These are phyloP conservation scores for Backusella macrospora DNA, from an alignment of 192 early-diverging fungal species.

Conservation along the genomic window DNA sequence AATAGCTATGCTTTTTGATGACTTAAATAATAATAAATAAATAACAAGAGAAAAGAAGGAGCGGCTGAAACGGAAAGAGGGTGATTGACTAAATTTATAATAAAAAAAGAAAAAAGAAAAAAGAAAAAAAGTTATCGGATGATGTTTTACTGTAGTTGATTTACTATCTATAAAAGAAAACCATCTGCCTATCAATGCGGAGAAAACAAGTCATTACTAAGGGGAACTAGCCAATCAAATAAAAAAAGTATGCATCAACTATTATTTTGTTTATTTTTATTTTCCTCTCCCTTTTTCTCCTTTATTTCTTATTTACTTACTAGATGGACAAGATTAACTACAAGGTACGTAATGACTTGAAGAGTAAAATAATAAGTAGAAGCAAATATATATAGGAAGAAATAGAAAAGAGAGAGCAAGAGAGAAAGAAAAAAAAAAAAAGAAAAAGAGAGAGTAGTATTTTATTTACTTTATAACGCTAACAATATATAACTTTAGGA, in stretches of 20 bases:
- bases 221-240: not conserved
- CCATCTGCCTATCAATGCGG: not conserved
- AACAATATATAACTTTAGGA: slow-evolving; percentile 16
- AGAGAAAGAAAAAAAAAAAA: no score
- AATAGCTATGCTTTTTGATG: not conserved
- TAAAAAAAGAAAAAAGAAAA: not conserved
- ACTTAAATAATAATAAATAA: not conserved
- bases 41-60: not conserved
- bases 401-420: not conserved
- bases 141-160: not conserved
- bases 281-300: not conserved
- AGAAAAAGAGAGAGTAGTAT: not conserved
- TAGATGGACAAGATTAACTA: not conserved
- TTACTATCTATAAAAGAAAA: not conserved
- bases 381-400: not conserved
- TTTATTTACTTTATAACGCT: not conserved
- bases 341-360: not conserved
- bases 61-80: not conserved
- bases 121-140: not conserved
- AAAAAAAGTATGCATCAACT: not conserved
- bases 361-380: not conserved
- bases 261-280: not conserved
- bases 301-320: not conserved
- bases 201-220: not conserved
- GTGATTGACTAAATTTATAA: not conserved